A percentile compares a stretch with the other conserved stretches of the same genome.
These are phyloP conservation scores for Aureobasidium sp. DNA, from an alignment of 2,329 filamentous ascomycete species.

Conservation along the genomic window DNA sequence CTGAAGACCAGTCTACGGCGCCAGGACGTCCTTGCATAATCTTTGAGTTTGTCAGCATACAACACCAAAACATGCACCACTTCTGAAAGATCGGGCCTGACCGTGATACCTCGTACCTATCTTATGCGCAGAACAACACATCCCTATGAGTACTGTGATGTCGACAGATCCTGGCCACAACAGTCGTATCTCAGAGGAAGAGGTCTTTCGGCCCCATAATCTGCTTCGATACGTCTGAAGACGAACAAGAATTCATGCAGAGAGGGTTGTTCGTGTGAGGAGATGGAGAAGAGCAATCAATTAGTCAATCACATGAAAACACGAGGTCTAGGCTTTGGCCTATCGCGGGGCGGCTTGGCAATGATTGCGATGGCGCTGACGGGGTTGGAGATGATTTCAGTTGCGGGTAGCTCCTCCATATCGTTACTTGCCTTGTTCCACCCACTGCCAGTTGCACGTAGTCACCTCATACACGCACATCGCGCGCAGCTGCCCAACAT, in stretches of 20 bases:
- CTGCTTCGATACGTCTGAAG: slow-evolving; percentile 19
- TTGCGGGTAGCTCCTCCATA: background rate
- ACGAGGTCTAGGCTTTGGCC: background rate
- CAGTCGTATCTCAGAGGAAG: slow-evolving; percentile 18
- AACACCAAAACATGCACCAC: too few relatives aligned
- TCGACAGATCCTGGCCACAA: slow-evolving; percentile 35
- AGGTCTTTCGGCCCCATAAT: slow-evolving; percentile 23
- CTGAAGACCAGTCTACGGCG: background rate
- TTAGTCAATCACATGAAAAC: slow-evolving; percentile 14
- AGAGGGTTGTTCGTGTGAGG: slow-evolving; percentile 13
- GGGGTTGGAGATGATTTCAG: background rate
- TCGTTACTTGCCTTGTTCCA: background rate
- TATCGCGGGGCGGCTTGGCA: slow-evolving; percentile 8
- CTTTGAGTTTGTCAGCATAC: background rate
- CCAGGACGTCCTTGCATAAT: background rate
- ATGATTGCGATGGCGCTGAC: background rate
- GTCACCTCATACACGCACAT: background rate
- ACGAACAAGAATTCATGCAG: slow-evolving; percentile 31
- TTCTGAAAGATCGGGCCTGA: too few relatives aligned
- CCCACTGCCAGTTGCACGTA: background rate
- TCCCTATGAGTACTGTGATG: too few relatives aligned
- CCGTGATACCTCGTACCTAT: too few relatives aligned
- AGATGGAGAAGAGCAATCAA: background rate
- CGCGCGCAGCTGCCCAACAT: slow-evolving; percentile 11
- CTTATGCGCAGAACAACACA: too few relatives aligned